phyloP scores from a whole-genome alignment of 164 flowering plant species.

The Tinospora cordifolia region DNA sequence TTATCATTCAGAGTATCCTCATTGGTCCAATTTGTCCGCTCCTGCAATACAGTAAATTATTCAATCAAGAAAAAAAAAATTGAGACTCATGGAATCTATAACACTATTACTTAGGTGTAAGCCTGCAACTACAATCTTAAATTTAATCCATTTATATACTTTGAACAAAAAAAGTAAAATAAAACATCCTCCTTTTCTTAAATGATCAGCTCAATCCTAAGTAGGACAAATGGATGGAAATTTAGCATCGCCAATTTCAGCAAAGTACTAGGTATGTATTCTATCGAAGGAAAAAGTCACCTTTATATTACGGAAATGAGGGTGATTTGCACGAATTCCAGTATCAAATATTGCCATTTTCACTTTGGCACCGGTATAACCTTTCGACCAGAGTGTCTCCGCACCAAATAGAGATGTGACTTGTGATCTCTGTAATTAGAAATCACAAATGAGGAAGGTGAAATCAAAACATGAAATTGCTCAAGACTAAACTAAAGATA shows the following conservation, averaged over 20 bases:
- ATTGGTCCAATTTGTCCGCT: constrained; percentile 96
- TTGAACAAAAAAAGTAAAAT: not conserved
- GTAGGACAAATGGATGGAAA: not conserved
- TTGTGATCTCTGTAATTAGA: constrained; percentile 68
- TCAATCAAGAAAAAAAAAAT: not conserved
- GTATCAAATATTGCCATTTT: constrained; percentile 99
- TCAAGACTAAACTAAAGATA: too few species aligned
- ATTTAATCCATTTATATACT: not conserved
- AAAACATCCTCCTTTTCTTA: not conserved
- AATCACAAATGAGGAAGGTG: not conserved
- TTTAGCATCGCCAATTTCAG: not conserved
- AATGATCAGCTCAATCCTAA: not conserved
- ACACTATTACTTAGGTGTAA: not conserved
- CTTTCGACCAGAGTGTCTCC: constrained; percentile 75
- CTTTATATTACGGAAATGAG: constrained; percentile 97
- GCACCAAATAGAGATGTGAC: constrained; percentile 97
- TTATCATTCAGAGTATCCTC: constrained; percentile 95
- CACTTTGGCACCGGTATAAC: constrained; percentile 82
- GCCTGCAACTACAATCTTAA: not conserved
- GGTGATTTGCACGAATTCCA: constrained; percentile 91
- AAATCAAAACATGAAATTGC: not conserved
- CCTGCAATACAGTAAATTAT: constrained; percentile 35
- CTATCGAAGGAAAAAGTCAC: constrained; percentile 20
- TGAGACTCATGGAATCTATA: not conserved
- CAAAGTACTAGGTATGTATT: not conserved